Base-by-base conservation (phyloP, 257 asterid species). In the Fraxinus cuspidata region DNA sequence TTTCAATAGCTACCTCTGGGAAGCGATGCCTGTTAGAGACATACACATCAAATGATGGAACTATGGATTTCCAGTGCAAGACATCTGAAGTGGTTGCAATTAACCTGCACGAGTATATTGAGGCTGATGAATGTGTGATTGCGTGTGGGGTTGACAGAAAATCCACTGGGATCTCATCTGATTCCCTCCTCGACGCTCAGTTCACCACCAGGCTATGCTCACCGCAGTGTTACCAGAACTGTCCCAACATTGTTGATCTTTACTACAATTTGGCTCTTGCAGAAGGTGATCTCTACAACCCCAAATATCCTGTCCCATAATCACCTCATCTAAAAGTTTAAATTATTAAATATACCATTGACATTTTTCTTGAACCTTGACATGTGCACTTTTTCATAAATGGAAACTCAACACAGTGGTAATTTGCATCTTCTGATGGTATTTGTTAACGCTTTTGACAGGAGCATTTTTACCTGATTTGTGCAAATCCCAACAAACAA, bases 221-320 rank as follows among this genome's bases (percentile, higher is more conserved):
- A 1, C 38, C 66, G 3, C 7, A 71, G 5, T 85, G 89, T 53
- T 74, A 80, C 56, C 69, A 67, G 23, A 75, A 80, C 21, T 85
- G 89, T 73, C 82, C 56, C n/a, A 85, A 85, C 82, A 78, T 85
- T 75, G 47, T 83, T 80, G 86, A 85, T 76, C 85, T 85, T 72
- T 82, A 83, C 85, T 58, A 70, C 63, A 83, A 49, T 10, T 75
- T 85, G 77, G 85, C 85, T 80, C 60, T 74, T 5, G 89, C 73
- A 66, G 86, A 85, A 83, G 86, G 86, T 80, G 65, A 23, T 13
- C 53, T 44, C 53, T 15, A 53, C 25, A 53, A 53, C 63, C 25
- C 63, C 2, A 53, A 5, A 19, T 4, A 7, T 4, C 25, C 25
- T 2, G 15, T 9, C 11, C 0, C 15, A 40, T 0, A 53, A 53